Base-by-base conservation (phyloP, 768 basidiomycete species). In the Hypsizygus marmoreus region DNA sequence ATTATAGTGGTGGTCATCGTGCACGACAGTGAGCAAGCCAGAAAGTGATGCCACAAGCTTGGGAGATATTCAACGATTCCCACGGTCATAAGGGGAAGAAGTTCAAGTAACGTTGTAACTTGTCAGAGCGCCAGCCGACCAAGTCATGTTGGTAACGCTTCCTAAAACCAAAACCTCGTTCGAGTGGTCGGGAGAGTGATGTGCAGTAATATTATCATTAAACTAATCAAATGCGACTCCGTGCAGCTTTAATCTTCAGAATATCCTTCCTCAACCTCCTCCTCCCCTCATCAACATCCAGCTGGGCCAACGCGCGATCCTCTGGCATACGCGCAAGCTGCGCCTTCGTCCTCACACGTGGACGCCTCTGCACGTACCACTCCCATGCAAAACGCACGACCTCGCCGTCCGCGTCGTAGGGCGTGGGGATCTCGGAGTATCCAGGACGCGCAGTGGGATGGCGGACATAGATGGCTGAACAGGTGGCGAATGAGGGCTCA, bases 361-460 rank as follows among this genome's bases (percentile, higher is more conserved):
- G 81, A 20, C 88, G 75, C 40, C 80, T 72, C 64, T 82, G 75
- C 49, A 83, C 77, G 59, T 93, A 97, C 91, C 91, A 97, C 68
- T 95, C 95, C 97, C 97, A 99, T 3, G 91, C 87, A 47, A 91
- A 79, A 46, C 91, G 84, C 50, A 98, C 79, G 10, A 97, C 75
- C 53, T 95, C 90, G 13, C 97, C 97, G 58, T 97, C 95, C 0
- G 97, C 94, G 51, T 95, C 92, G 65, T 88, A 98, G 2, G 97
- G 97, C 4, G 90, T 91, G 5, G 95, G 92, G 28, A 99, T 88
- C 66, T 99, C 97, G 12, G 88, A 91, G 69, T 95, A 94, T 5
- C 90, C 90, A 0, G 94, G 91, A n/a, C 93, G 82, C 0, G 95
- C 97, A 0, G 95, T 97, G 6, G 97, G 97, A 59, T 98, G 93